Conservation (phyloP, 305 asterid genomes). For the Euphrasia arctica region DNA sequence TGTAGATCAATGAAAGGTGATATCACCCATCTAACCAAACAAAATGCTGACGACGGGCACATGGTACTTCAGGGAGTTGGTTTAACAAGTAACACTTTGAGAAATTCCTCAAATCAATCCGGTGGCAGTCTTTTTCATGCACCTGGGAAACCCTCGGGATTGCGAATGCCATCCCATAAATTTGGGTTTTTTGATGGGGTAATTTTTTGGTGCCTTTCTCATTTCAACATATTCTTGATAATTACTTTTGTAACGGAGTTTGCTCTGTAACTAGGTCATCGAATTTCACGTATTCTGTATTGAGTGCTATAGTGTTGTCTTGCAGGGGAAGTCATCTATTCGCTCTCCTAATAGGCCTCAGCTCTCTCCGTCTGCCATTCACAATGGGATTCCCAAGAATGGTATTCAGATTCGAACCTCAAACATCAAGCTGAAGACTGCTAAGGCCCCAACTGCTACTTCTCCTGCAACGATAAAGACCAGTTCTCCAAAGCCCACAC, state of each 20-base stretch:
- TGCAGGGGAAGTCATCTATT: slow-evolving; percentile 58
- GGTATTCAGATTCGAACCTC: slow-evolving; percentile 50
- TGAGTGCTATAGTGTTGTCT: slow-evolving; percentile 24
- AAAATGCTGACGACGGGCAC: slow-evolving; percentile 35
- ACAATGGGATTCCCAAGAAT: slow-evolving; percentile 35
- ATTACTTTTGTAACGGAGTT: background rate
- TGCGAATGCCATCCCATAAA: slow-evolving; percentile 91
- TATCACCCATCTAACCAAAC: slow-evolving; percentile 31
- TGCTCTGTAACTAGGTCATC: background rate
- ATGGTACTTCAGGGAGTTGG: slow-evolving; percentile 30
- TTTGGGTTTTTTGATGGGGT: slow-evolving; percentile 99
- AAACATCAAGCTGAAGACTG: slow-evolving; percentile 49
- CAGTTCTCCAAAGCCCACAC: slow-evolving; percentile 33
- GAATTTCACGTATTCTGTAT: slow-evolving; percentile 4
- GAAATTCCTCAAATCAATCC: slow-evolving; percentile 39
- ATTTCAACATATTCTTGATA: slow-evolving; percentile 3
- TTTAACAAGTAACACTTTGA: slow-evolving; percentile 33
- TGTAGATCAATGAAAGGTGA: slow-evolving; percentile 52
- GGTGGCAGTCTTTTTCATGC: slow-evolving; percentile 38
- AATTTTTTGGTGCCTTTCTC: slow-evolving; percentile 30
- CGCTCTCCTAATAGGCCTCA: slow-evolving; percentile 61
- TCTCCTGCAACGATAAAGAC: slow-evolving; percentile 25
- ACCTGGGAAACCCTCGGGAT: slow-evolving; percentile 71
- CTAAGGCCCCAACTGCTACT: slow-evolving; percentile 36
- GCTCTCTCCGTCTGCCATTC: slow-evolving; percentile 40